phyloP scores from a whole-genome alignment of 208 protist genomes.

The Phytomonas sp. region DNA sequence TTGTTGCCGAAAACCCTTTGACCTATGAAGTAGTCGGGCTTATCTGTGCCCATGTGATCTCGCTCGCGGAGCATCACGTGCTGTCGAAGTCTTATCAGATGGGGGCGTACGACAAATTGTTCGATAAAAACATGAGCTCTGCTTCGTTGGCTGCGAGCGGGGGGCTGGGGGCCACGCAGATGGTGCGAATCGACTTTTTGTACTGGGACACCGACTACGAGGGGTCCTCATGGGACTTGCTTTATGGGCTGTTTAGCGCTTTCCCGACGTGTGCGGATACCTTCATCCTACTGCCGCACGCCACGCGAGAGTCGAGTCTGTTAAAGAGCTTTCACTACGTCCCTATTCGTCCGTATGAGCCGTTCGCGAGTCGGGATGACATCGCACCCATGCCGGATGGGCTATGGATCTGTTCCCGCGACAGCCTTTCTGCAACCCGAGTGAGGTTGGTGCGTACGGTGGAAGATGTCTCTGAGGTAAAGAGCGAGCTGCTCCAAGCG shows the following conservation, averaged over 20 bases:
- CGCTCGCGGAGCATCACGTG: constrained; percentile 50
- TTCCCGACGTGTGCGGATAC: constrained; percentile 75
- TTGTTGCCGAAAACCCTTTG: constrained; percentile 67
- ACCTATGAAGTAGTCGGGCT: constrained; percentile 75
- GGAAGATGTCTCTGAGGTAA: neutral
- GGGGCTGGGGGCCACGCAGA: constrained; percentile 1
- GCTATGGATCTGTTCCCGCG: constrained; percentile 66
- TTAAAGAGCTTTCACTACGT: constrained; percentile 65
- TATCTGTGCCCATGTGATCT: constrained; percentile 53
- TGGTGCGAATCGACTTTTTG: constrained; percentile 57
- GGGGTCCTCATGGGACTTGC: constrained; percentile 45
- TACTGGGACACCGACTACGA: constrained; percentile 77
- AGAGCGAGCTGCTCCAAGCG: neutral
- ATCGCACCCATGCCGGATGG: constrained; percentile 46
- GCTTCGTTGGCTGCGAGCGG: neutral
- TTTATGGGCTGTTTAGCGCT: constrained; percentile 60
- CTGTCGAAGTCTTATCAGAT: constrained; percentile 61
- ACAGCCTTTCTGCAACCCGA: neutral
- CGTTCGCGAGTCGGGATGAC: constrained; percentile 58
- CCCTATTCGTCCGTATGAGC: constrained; percentile 75
- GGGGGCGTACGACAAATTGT: constrained; percentile 15
- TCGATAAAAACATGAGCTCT: neutral
- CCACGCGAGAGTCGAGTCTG: constrained; percentile 61
- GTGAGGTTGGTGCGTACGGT: neutral
- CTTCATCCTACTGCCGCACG: constrained; percentile 60